Conservation (phyloP, 2,329 filamentous ascomycete genomes). For the Lasiodiplodia sp. region DNA sequence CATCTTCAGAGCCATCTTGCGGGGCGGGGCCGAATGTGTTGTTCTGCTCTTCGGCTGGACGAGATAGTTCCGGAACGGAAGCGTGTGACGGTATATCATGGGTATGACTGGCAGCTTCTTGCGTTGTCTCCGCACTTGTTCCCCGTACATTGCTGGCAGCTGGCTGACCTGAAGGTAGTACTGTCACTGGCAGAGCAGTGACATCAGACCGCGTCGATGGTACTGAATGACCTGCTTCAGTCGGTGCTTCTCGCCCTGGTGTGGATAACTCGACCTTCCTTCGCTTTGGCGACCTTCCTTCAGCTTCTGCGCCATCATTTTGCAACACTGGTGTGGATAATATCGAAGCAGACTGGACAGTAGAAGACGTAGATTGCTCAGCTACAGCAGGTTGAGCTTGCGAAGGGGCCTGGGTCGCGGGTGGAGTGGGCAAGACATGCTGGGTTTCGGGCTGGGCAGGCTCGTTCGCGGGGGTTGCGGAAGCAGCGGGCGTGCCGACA, state of each 20-base stretch:
- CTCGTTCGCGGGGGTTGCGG: slow-evolving; percentile 26
- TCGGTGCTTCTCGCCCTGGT: background rate
- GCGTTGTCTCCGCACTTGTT: background rate
- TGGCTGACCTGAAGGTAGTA: background rate
- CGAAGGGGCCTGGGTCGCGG: slow-evolving; percentile 18
- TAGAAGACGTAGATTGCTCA: background rate
- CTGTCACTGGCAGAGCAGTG: background rate
- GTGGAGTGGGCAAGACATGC: slow-evolving; percentile 26
- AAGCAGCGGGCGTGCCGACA: slow-evolving; percentile 33
- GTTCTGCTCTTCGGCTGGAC: background rate
- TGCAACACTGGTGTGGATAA: background rate
- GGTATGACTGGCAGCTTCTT: background rate
- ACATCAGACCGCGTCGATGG: background rate
- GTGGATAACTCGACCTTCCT: slow-evolving; percentile 10
- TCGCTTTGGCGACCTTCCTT: slow-evolving; percentile 26
- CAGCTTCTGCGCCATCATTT: background rate
- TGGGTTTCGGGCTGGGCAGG: slow-evolving; percentile 31
- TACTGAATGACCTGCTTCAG: background rate
- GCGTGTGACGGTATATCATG: background rate
- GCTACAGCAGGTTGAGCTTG: background rate
- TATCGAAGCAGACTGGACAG: background rate
- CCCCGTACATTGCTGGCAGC: background rate
- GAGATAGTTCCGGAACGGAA: background rate
- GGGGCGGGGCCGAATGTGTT: background rate
- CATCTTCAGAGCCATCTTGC: background rate